Evolutionary conservation across 768 basidiomycete species (phyloP).

Genomic region (Mycena galericulata): DNA sequence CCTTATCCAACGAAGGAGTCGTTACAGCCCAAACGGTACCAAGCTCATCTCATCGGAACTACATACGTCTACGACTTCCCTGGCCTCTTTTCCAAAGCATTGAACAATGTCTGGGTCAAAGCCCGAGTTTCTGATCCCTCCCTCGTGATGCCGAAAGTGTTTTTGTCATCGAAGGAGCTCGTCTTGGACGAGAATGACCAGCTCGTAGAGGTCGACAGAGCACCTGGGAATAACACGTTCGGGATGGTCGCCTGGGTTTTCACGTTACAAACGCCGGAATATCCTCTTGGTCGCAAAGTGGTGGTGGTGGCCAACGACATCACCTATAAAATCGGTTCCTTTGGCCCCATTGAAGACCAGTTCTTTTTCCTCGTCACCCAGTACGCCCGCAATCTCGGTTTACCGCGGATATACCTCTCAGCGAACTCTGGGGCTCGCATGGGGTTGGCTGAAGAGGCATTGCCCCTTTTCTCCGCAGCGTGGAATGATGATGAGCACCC

Average conservation of each 20-base stretch:
- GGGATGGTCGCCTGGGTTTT: conserved; percentile 99
- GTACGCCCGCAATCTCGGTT: conserved; percentile 88
- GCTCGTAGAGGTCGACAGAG: conserved; percentile 89
- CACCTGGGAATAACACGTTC: conserved; percentile 93
- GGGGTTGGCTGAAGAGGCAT: conserved; percentile 93
- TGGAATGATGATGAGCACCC: conserved; percentile 88
- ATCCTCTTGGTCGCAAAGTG: conserved; percentile 85
- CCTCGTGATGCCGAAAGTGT: conserved; percentile 78
- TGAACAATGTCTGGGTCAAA: conserved; percentile 92
- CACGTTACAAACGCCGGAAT: conserved; percentile 92
- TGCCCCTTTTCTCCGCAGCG: conserved; percentile 89
- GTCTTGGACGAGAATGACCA: conserved; percentile 95
- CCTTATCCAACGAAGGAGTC: conserved; percentile 98
- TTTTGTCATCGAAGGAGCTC: conserved; percentile 89
- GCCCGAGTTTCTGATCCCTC: conserved; percentile 73
- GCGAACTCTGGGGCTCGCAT: conserved; percentile 99
- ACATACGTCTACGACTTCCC: conserved; percentile 99
- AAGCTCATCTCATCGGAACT: conserved; percentile 97
- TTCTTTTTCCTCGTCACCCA: conserved; percentile 97
- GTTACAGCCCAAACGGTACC: conserved; percentile 97
- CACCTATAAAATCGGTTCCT: conserved; percentile 98
- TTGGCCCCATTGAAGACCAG: conserved; percentile 94
- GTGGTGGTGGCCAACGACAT: conserved; percentile 98
- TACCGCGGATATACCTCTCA: conserved; percentile 97
- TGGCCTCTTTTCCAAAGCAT: conserved; percentile 96